Base-by-base conservation (phyloP, 805 yeast species). In the Geotrichum ghanense region DNA sequence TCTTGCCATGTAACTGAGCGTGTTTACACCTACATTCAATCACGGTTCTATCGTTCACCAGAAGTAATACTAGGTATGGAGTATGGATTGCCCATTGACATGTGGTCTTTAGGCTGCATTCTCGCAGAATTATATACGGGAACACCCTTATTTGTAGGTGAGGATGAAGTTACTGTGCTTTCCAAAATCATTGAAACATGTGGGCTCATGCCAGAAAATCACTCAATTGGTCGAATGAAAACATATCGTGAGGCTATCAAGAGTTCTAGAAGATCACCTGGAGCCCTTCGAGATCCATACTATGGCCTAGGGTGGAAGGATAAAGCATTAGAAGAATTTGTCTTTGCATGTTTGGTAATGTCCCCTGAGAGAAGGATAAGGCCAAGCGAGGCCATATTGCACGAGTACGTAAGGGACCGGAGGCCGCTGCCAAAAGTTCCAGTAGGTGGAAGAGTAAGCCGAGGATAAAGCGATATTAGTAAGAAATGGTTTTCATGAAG, bases 101-200 rank as follows among this genome's bases (percentile, higher is more conserved):
- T 89, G 57, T 92, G 99, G 99, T 95, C 97, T 16, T 70, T 90
- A 50, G 99, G 97, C 1, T 90, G 98, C 69, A 95, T 92, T 27
- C 68, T 92, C 50, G 96, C 97, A 12, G 98, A 92, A 66, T 81
- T 92, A 85, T 73, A 83, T 48, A 74, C 88, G 51, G 97, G 97
- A 14, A 81, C 78, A 60, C 95, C 97, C 1, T 78, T 92, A n/a
- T 92, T 92, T 69, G 95, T 89, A 65, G 97, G 98, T 42, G 85
- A 80, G 56, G 82, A 84, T 50, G 95, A 95, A 45, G 42, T 31
- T n/a, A 31, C 37, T n/a, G 37, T 31, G 12, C 16, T 31, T 6
- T 31, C 37, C 5, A 31, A 31, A 31, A 31, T 31, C 17, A 31
- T 31, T 31, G 37, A 31, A n/a, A 31, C 37, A 5, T 31, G 37